Evolutionary conservation across 306 rosid species (phyloP).

Genomic region (Ormosia semicastrata): DNA sequence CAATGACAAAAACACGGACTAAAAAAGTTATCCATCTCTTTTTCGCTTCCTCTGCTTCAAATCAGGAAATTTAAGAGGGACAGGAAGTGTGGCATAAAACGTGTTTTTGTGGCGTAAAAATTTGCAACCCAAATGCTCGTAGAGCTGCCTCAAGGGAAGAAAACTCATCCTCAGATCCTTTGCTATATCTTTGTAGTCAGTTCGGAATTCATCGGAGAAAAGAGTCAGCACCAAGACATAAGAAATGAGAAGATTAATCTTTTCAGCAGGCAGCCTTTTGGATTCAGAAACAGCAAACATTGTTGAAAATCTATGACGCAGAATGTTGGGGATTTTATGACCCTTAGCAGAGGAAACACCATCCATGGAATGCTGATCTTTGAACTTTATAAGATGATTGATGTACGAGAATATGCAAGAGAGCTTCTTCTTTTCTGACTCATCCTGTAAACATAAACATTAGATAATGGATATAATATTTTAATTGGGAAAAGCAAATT

Average conservation of each 20-base stretch:
- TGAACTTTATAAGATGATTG: slow-evolving; percentile 79
- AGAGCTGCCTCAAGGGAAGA: slow-evolving; percentile 27
- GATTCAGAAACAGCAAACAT: slow-evolving; percentile 48
- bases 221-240: slow-evolving; percentile 80
- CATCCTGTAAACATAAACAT: slow-evolving; percentile 52
- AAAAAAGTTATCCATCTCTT: neutral
- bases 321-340: slow-evolving; percentile 59
- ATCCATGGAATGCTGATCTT: slow-evolving; percentile 60
- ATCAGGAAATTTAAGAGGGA: slow-evolving; percentile 71
- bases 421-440: slow-evolving; percentile 55
- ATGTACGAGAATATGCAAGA: slow-evolving; percentile 68
- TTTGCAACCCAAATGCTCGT: slow-evolving; percentile 75
- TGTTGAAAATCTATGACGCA: slow-evolving; percentile 48
- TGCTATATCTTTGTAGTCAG: slow-evolving; percentile 56
- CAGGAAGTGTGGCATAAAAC: slow-evolving; percentile 47
- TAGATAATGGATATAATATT: neutral
- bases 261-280: slow-evolving; percentile 51
- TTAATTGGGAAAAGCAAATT: neutral
- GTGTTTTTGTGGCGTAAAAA: neutral
- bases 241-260: slow-evolving; percentile 59
- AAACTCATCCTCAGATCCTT: slow-evolving; percentile 65
- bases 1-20: neutral
- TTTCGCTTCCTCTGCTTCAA: slow-evolving; percentile 36
- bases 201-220: slow-evolving; percentile 56
- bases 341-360: slow-evolving; percentile 49